These are phyloP conservation scores for Talaromyces ruber DNA, from an alignment of 495 filamentous ascomycete species.

Conservation along the genomic window DNA sequence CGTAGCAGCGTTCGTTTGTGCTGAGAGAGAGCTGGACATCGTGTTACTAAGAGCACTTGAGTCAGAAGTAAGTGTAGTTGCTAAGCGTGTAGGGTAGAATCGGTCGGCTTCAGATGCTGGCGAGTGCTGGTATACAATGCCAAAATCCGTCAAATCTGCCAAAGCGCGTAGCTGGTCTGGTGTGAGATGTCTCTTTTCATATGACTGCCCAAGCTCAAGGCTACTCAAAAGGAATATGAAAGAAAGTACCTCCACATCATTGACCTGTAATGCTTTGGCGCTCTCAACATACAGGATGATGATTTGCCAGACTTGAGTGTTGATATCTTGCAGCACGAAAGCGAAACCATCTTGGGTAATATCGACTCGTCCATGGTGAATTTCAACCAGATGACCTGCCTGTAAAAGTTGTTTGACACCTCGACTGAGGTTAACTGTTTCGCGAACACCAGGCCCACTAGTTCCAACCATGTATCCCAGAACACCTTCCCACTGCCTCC, in stretches of 20 bases:
- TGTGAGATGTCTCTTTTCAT: constrained; percentile 71
- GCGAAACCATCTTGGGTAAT: constrained; percentile 92
- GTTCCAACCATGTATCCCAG: constrained; percentile 88
- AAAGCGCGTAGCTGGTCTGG: constrained; percentile 79
- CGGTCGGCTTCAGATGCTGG: constrained; percentile 40
- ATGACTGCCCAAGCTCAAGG: constrained; percentile 82
- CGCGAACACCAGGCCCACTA: constrained; percentile 41
- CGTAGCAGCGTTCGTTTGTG: constrained; percentile 22
- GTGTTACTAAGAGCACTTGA: constrained; percentile 47
- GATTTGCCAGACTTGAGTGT: constrained; percentile 93
- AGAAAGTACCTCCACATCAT: constrained; percentile 84
- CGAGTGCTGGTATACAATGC: constrained; percentile 70
- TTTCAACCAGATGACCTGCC: constrained; percentile 70
- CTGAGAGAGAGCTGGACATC: constrained; percentile 24
- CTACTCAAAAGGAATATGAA: constrained; percentile 95
- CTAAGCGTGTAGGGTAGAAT: constrained; percentile 91
- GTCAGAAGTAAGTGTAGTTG: constrained; percentile 88
- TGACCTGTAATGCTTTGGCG: constrained; percentile 69
- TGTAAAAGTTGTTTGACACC: constrained; percentile 77
- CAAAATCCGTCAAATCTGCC: constrained; percentile 77
- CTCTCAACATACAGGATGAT: constrained; percentile 88
- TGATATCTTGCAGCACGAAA: constrained; percentile 89
- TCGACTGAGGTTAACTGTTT: constrained; percentile 52
- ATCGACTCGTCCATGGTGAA: constrained; percentile 43
- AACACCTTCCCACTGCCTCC: constrained; percentile 89